Percentiles rank a stretch among this genome's conserved stretches.
phyloP scores from a whole-genome alignment of 345 rosid genomes.

The Psidium guajava region DNA sequence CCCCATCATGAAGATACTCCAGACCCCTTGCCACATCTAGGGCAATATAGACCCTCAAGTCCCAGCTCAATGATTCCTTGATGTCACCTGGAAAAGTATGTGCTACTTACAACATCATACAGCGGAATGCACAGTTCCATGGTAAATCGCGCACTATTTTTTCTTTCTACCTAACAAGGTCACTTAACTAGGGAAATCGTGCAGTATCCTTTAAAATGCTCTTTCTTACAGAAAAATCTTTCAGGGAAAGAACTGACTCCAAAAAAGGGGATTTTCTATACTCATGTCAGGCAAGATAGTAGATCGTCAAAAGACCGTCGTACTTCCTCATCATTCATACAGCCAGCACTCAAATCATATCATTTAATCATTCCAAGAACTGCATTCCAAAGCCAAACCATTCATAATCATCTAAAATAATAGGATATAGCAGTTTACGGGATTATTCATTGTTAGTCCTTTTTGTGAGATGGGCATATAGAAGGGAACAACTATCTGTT shows the following conservation, averaged over 20 bases:
- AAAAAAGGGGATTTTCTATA: neutral
- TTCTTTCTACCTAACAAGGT: neutral
- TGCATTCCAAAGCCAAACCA: neutral
- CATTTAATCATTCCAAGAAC: neutral
- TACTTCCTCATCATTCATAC: neutral
- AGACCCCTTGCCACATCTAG: conserved; percentile 90
- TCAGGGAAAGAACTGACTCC: neutral
- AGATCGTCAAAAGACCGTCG: neutral
- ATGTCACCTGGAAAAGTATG: conserved; percentile 40
- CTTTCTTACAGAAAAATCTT: neutral
- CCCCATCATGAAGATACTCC: conserved; percentile 99
- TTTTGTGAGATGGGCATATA: neutral
- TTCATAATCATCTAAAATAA: neutral
- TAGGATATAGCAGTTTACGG: neutral
- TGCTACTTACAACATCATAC: neutral
- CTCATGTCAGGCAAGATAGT: neutral
- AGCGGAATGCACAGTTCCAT: neutral
- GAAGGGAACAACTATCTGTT: neutral
- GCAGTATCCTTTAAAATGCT: neutral
- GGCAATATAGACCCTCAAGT: conserved; percentile 72
- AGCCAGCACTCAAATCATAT: neutral
- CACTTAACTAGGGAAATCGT: neutral
- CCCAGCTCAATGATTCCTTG: conserved; percentile 62
- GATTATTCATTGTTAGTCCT: neutral
- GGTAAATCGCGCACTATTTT: neutral